These are phyloP conservation scores for Westerdykella aurantiaca DNA, from an alignment of 2,329 filamentous ascomycete species.

Conservation along the genomic window DNA sequence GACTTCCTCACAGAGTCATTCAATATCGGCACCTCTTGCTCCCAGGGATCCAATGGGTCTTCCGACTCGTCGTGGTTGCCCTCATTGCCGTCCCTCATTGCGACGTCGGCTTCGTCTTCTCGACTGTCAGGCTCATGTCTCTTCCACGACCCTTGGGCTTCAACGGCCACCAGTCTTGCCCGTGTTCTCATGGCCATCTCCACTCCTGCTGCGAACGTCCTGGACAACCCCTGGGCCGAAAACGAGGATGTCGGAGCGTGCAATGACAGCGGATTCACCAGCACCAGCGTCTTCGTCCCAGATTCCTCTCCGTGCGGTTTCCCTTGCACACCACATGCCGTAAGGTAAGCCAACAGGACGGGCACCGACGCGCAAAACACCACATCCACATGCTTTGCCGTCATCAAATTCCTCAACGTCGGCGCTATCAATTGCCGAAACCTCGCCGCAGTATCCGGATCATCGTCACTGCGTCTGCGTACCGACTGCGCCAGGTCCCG, in stretches of 20 bases:
- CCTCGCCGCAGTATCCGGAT: constrained; percentile 7
- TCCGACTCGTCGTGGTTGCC: constrained; percentile 2
- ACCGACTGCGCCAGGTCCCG: constrained; percentile 51
- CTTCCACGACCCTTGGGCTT: constrained; percentile 23
- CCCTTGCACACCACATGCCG: constrained; percentile 43
- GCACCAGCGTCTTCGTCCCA: constrained; percentile 42
- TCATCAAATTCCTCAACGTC: constrained; percentile 63
- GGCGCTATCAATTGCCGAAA: constrained; percentile 49
- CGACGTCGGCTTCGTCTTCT: constrained; percentile 56
- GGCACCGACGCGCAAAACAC: constrained; percentile 70
- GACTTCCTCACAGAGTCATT: constrained; percentile 43
- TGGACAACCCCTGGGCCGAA: constrained; percentile 66
- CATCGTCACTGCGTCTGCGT: constrained; percentile 12
- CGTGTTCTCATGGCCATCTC: constrained; percentile 49
- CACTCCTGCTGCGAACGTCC: constrained; percentile 57
- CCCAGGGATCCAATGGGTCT: constrained; percentile 34
- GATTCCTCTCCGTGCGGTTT: constrained; percentile 6
- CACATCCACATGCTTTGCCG: constrained; percentile 62
- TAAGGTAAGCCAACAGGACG: constrained; percentile 70
- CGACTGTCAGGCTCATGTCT: neutral
- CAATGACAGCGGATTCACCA: constrained; percentile 60
- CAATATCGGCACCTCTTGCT: constrained; percentile 43
- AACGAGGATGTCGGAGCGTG: constrained; percentile 67
- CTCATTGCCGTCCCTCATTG: constrained; percentile 14
- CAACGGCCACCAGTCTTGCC: constrained; percentile 39